A percentile compares a stretch with the other conserved stretches of the same genome.
phyloP scores from a whole-genome alignment of 805 yeast genomes.

The Nakazawaea sp. region DNA sequence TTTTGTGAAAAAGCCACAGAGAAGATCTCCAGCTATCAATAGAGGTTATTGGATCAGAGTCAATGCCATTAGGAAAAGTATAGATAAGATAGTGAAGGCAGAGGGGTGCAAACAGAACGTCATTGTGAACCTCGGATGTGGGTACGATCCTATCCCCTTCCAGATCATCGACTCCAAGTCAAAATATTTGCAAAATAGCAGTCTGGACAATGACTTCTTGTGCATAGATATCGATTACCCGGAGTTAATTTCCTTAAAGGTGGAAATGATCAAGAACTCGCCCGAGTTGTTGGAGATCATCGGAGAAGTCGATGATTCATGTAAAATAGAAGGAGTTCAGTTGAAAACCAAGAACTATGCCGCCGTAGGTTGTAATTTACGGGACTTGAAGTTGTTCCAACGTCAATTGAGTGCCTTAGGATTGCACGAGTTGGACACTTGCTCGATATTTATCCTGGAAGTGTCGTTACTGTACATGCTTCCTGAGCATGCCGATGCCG shows the following conservation, averaged over 20 bases:
- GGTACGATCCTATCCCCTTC: constrained; percentile 61
- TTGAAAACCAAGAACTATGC: constrained; percentile 39
- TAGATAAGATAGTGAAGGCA: constrained; percentile 37
- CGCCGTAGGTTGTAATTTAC: constrained; percentile 63
- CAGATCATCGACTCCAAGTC: constrained; percentile 30
- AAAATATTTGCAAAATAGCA: constrained; percentile 6
- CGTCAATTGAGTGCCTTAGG: constrained; percentile 22
- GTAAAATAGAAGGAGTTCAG: constrained; percentile 18
- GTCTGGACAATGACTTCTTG: constrained; percentile 19
- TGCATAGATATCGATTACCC: constrained; percentile 76
- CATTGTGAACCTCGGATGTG: constrained; percentile 73
- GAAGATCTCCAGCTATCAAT: constrained; percentile 76
- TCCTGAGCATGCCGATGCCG: constrained; percentile 55
- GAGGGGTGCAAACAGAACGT: constrained; percentile 16
- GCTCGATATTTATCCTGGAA: constrained; percentile 67
- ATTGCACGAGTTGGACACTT: constrained; percentile 18
- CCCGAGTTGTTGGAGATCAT: constrained; percentile 39
- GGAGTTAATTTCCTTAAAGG: constrained; percentile 53
- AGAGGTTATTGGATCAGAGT: constrained; percentile 80
- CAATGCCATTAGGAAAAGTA: constrained; percentile 53
- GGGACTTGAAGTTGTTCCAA: constrained; percentile 33
- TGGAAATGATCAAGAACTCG: constrained; percentile 40
- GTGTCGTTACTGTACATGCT: constrained; percentile 80
- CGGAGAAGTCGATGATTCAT: constrained; percentile 20
- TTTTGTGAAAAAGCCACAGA: constrained; percentile 58